Base-by-base conservation (phyloP, 2,329 filamentous ascomycete species). In the Alternaria brassicae region DNA sequence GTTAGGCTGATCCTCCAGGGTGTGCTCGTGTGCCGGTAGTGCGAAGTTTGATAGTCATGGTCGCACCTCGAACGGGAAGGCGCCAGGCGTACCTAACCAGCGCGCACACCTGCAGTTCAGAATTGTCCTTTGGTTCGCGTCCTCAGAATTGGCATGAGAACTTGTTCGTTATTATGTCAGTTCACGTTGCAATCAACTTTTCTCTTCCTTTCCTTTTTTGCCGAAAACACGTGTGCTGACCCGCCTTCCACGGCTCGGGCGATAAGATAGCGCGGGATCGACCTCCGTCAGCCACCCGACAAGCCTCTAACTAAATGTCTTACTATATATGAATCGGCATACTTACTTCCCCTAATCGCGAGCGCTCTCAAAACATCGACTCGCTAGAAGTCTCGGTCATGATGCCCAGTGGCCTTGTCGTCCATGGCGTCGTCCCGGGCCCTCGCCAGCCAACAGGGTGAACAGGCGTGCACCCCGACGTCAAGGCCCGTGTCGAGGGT, bases 21-120 rank as follows among this genome's bases (percentile, higher is more conserved):
- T 27, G 21, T 47, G 30, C 27, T 28, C 21, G 45, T 21, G 17
- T 25, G 39, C 19, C 21, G 25, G 30, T 50, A 36, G 45, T 51
- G 51, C n/a, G 19, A 41, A 27, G 36, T 19, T 54, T 40, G 56
- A 56, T 45, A 51, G 53, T 59, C 32, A 45, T 50, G 56, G 39
- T 40, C 45, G 52, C 17, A 41, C 12, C 44, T 23, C 17, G 6
- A 51, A 37, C 19, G 36, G 32, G 42, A 40, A 27, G 32, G 32
- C 30, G 32, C 25, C 34, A 19, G 13, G 23, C 13, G 23, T 27
- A 45, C 40, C 44, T 34, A 21, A 36, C 40, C 15, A 27, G 45
- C 19, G 21, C 21, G 27, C 40, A 15, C 3, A n/a, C 17, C 25
- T 52, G 25, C 17, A 23, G 19, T 37, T 48, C 13, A 48, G 5